Percentiles rank a stretch among this genome's conserved stretches.
These are phyloP conservation scores for Acanthamoeba castellanii DNA, from an alignment of 208 protist genomes.

Conservation along the genomic window DNA sequence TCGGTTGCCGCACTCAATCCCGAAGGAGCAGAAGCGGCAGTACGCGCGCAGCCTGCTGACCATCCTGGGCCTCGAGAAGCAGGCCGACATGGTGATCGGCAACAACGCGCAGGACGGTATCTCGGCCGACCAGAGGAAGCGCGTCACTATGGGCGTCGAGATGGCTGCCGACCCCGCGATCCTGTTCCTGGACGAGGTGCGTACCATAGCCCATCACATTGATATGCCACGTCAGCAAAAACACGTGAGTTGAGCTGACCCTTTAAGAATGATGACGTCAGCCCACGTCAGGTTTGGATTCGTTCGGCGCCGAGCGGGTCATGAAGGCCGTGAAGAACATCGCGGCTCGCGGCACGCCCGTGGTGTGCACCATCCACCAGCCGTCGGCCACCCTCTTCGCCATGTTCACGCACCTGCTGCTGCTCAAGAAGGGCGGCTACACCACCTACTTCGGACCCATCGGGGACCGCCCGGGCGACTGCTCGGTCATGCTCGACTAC, in stretches of 20 bases:
- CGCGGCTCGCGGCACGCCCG: neutral
- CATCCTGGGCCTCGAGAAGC: constrained; percentile 10
- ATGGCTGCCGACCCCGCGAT: constrained; percentile 83
- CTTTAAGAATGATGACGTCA: no score
- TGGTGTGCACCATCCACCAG: constrained; percentile 75
- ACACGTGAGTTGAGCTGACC: no score
- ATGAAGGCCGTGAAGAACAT: constrained; percentile 75
- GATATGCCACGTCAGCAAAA: no score
- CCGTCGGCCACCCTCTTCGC: constrained; percentile 26
- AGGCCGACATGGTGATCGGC: constrained; percentile 13
- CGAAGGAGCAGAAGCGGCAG: constrained; percentile 13
- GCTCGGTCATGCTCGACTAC: constrained; percentile 57
- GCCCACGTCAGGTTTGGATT: constrained; percentile 74
- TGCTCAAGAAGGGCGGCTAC: constrained; percentile 61
- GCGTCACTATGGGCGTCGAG: constrained; percentile 84
- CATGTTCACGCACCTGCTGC: constrained; percentile 76
- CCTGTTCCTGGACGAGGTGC: constrained; percentile 81
- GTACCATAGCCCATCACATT: no score
- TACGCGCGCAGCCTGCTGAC: constrained; percentile 39
- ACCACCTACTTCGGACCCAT: constrained; percentile 17
- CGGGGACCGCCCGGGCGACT: constrained; percentile 8
- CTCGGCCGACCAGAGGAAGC: constrained; percentile 77
- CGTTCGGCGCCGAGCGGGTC: constrained; percentile 56
- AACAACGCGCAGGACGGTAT: constrained; percentile 40
- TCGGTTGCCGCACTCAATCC: constrained; percentile 28